These are phyloP conservation scores for Sutorius australiensis DNA, from an alignment of 768 basidiomycete genomes.

Conservation along the genomic window DNA sequence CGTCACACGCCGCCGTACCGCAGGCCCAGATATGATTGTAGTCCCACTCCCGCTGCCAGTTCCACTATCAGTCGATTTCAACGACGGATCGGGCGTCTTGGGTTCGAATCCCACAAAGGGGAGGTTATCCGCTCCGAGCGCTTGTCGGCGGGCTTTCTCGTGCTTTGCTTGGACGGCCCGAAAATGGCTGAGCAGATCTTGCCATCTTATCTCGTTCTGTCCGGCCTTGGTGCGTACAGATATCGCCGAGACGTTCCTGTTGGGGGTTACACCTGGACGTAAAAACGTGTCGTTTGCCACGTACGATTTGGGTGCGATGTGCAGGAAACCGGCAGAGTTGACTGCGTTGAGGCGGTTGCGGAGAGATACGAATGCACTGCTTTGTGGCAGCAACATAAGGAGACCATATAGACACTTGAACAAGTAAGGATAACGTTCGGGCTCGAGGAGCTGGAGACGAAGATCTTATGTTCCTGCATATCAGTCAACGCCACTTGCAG, in stretches of 20 bases:
- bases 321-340: constrained; percentile 90
- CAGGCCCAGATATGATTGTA: constrained; percentile 33
- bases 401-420: constrained; percentile 98
- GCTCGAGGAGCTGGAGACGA: constrained; percentile 92
- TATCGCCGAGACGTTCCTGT: constrained; percentile 32
- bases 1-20: constrained; percentile 60
- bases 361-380: constrained; percentile 91
- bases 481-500: neutral
- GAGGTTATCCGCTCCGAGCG: constrained; percentile 59
- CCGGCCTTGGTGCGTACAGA: constrained; percentile 71
- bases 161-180: constrained; percentile 84
- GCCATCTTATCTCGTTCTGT: constrained; percentile 96
- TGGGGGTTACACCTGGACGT: constrained; percentile 14
- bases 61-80: constrained; percentile 6
- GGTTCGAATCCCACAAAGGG: constrained; percentile 45
- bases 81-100: constrained; percentile 22
- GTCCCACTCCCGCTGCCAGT: neutral
- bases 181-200: constrained; percentile 90
- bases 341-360: constrained; percentile 93
- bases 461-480: constrained; percentile 46
- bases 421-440: constrained; percentile 92
- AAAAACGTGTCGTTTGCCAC: constrained; percentile 19
- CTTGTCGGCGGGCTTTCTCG: constrained; percentile 83
- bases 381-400: constrained; percentile 95
- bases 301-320: constrained; percentile 84